Percentiles rank a stretch among this genome's conserved stretches.
Conservation (phyloP, 805 yeast species). For the Wickerhamomyces mucosus region DNA sequence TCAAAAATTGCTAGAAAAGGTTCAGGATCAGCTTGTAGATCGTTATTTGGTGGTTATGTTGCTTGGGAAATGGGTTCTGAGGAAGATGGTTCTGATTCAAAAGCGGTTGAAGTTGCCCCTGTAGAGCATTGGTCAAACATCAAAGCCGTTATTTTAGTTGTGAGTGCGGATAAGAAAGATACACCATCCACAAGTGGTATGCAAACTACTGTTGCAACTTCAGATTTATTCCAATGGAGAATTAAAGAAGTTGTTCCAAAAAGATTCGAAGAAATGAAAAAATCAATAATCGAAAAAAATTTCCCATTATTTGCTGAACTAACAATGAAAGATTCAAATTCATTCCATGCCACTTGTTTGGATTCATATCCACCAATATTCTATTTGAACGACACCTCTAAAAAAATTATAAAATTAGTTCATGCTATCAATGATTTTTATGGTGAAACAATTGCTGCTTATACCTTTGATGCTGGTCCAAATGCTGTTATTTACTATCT, state of each 20-base stretch:
- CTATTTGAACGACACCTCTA: constrained; percentile 86
- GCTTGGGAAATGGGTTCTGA: constrained; percentile 96
- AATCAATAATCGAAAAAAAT: constrained; percentile 63
- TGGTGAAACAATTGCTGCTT: constrained; percentile 69
- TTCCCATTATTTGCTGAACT: constrained; percentile 76
- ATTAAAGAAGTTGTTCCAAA: constrained; percentile 75
- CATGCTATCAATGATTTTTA: constrained; percentile 63
- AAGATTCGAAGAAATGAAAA: constrained; percentile 75
- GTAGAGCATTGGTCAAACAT: constrained; percentile 82
- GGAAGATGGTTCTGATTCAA: constrained; percentile 81
- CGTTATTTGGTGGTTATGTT: constrained; percentile 93
- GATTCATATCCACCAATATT: constrained; percentile 95
- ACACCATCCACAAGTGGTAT: constrained; percentile 92
- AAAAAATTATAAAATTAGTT: constrained; percentile 66
- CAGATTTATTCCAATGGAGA: constrained; percentile 78
- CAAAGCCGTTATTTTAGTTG: constrained; percentile 88
- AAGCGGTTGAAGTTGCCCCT: constrained; percentile 88
- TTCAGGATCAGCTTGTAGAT: constrained; percentile 97
- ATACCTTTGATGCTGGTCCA: constrained; percentile 99
- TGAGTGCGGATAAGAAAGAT: constrained; percentile 88
- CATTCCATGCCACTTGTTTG: constrained; percentile 96
- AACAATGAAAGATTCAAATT: constrained; percentile 94
- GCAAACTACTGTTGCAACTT: constrained; percentile 90
- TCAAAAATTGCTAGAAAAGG: constrained; percentile 96
- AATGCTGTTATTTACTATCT: constrained; percentile 93